Conservation (phyloP, 176 grass and related monocot genomes). For the Canna indica region DNA sequence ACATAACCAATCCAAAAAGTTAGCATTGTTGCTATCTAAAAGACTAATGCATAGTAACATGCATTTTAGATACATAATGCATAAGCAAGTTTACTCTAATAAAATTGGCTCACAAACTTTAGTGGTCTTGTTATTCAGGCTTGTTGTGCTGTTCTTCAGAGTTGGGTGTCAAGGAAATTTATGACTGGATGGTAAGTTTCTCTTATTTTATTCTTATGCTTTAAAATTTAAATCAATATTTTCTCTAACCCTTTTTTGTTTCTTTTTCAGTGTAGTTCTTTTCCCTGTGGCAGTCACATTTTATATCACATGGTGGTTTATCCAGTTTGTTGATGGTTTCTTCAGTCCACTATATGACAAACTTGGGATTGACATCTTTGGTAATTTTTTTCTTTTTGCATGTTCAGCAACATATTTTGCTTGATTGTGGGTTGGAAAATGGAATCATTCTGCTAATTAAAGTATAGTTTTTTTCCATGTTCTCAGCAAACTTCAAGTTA, state of each 20-base stretch:
- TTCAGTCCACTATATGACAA: conserved; percentile 95
- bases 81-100: too few species aligned
- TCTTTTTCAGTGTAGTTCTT: conserved; percentile 76
- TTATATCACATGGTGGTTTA: conserved; percentile 99
- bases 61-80: too few species aligned
- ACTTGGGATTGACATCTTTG: conserved; percentile 83
- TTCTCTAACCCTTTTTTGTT: neutral
- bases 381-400: conserved; percentile 33
- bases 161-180: conserved; percentile 98
- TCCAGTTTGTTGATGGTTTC: conserved; percentile 98
- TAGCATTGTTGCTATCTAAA: too few species aligned
- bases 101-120: neutral
- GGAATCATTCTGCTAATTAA: neutral
- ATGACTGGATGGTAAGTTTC: conserved; percentile 92
- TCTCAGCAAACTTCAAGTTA: too few species aligned
- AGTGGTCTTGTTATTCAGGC: conserved; percentile 43
- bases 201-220: conserved; percentile 15
- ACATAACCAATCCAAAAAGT: too few species aligned
- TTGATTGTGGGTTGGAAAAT: neutral
- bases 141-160: conserved; percentile 95
- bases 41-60: too few species aligned
- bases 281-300: conserved; percentile 97
- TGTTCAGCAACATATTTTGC: neutral
- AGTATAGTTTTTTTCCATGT: neutral
- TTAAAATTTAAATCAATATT: neutral